Base-by-base conservation (phyloP, 108 stramenopile species). In the Nitzschia sp. region DNA sequence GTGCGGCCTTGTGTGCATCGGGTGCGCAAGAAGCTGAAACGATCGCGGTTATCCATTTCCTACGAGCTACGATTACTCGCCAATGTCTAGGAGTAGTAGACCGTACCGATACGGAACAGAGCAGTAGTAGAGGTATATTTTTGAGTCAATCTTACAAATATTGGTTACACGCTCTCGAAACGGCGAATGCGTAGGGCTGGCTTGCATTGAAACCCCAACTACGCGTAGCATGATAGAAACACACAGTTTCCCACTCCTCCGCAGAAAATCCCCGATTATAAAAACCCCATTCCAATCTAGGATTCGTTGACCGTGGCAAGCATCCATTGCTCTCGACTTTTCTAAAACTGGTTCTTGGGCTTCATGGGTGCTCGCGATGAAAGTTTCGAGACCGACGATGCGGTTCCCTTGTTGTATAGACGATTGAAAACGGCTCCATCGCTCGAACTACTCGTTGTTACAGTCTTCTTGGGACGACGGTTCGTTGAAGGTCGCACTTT, bases 31-130 rank as follows among this genome's bases (percentile, higher is more conserved):
- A 17, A 53, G 26, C 34, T 81, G 38, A 38, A 54, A 46, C 35
- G 71, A 6, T 46, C 71, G 45, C 38, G 80, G n/a, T 38, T 81
- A 15, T 77, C 80, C 16, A 77, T 81, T 22, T 69, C 75, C 4
- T 81, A 80, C 54, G 80, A 80, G 47, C 45, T 80, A 15, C 28
- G 80, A 58, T 19, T 72, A 21, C 38, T 41, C 6, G 38, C 38
- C 38, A 41, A 41, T 16, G n/a, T 9, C 5, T 29, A 9, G 66
- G 26, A n/a, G 47, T 29, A 25, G n/a, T n/a, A n/a, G n/a, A n/a
- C n/a, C n/a, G n/a, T n/a, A n/a, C n/a, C n/a, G n/a, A n/a, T n/a
- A n/a, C n/a, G n/a, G n/a, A n/a, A n/a, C n/a, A n/a, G n/a, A n/a
- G n/a, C n/a, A n/a, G n/a, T n/a, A n/a, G n/a, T n/a, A n/a, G n/a